These are phyloP conservation scores for Warburgia ugandensis DNA, from an alignment of 164 flowering plant species.

Conservation along the genomic window DNA sequence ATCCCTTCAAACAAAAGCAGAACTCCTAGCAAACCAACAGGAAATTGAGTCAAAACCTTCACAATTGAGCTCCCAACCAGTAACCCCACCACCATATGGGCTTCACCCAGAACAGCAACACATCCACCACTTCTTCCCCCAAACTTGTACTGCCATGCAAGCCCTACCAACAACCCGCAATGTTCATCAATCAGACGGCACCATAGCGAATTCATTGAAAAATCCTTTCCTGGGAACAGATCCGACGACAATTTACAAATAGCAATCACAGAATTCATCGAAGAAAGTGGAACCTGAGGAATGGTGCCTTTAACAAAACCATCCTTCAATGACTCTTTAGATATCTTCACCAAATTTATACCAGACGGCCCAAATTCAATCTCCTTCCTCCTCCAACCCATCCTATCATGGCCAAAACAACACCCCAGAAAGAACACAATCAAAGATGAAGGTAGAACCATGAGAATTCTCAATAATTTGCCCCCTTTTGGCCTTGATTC, in stretches of 20 bases:
- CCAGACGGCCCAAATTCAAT: slow-evolving; percentile 54
- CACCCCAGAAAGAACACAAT: slow-evolving; percentile 59
- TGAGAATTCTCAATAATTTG: slow-evolving; percentile 27
- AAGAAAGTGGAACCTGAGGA: slow-evolving; percentile 63
- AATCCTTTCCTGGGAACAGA: slow-evolving; percentile 55
- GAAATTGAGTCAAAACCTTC: slow-evolving; percentile 49
- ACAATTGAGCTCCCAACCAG: slow-evolving; percentile 61
- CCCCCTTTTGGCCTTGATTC: slow-evolving; percentile 5
- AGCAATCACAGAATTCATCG: slow-evolving; percentile 65
- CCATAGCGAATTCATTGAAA: slow-evolving; percentile 50
- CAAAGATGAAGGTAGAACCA: slow-evolving; percentile 61
- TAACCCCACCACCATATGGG: slow-evolving; percentile 60
- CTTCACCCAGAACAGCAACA: slow-evolving; percentile 63
- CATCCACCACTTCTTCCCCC: slow-evolving; percentile 84
- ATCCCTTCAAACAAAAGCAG: slow-evolving; percentile 76
- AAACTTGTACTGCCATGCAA: slow-evolving; percentile 83
- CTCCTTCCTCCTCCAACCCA: slow-evolving; percentile 31
- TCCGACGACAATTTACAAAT: slow-evolving; percentile 59
- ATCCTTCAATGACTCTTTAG: slow-evolving; percentile 52
- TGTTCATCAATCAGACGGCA: slow-evolving; percentile 66
- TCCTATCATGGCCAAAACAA: slow-evolving; percentile 52
- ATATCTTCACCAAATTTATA: slow-evolving; percentile 31
- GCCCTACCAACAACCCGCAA: slow-evolving; percentile 80
- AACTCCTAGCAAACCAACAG: slow-evolving; percentile 81
- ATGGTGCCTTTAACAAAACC: slow-evolving; percentile 72